phyloP scores from a whole-genome alignment of 805 yeast species.

The Cyberlindnera veronae region DNA sequence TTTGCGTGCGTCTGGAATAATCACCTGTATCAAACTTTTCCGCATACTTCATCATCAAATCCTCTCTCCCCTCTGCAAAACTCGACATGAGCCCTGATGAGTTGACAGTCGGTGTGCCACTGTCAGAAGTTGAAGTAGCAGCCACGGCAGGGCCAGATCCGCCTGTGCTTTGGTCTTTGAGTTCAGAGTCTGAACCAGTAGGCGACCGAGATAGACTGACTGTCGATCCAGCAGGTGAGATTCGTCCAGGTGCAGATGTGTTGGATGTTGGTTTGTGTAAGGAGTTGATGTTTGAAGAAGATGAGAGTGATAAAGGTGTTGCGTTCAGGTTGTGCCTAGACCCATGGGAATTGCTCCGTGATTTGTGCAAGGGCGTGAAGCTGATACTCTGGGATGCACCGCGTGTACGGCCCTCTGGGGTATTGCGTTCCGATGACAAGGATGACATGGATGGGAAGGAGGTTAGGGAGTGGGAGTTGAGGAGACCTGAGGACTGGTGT shows the following conservation, averaged over 20 bases:
- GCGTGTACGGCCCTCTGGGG: slow-evolving; percentile 13
- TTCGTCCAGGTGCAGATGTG: slow-evolving; percentile 5
- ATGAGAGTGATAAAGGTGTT: not conserved
- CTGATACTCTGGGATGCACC: slow-evolving; percentile 4
- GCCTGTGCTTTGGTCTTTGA: not conserved
- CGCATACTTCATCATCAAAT: slow-evolving; percentile 12
- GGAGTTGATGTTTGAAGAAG: not conserved
- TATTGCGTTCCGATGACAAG: slow-evolving; percentile 16
- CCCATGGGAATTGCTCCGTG: slow-evolving; percentile 16
- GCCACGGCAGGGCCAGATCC: not conserved
- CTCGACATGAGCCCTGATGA: slow-evolving; percentile 6
- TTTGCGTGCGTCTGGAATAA: no score
- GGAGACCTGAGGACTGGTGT: slow-evolving; percentile 2
- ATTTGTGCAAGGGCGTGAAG: slow-evolving; percentile 13
- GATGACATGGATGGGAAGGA: slow-evolving; percentile 27
- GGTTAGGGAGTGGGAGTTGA: slow-evolving; percentile 11
- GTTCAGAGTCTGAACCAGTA: slow-evolving; percentile 3
- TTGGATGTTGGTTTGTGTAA: not conserved
- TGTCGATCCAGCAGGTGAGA: slow-evolving; percentile 8
- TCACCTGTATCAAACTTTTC: slow-evolving; percentile 17
- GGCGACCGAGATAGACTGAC: slow-evolving; percentile 5
- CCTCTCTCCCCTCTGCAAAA: slow-evolving; percentile 8
- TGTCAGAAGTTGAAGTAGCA: not conserved
- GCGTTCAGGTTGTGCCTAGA: slow-evolving; percentile 4
- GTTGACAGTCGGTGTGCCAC: slow-evolving; percentile 7